Base-by-base conservation (phyloP, 345 rosid species). In the Raphanus sativus region DNA sequence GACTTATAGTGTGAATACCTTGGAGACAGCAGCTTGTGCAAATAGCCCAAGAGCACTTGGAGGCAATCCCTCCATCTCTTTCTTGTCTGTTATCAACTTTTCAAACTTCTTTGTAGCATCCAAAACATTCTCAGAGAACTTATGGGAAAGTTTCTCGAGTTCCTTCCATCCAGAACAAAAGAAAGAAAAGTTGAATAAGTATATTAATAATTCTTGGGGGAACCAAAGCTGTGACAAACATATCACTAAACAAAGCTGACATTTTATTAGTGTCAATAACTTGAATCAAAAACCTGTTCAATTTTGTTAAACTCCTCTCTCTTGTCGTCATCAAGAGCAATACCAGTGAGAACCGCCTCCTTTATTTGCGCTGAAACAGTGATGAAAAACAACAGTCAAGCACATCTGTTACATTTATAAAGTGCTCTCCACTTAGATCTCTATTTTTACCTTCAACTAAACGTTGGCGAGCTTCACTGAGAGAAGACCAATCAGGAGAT, bases 101-200 rank as follows among this genome's bases (percentile, higher is more conserved):
- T 91, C 97, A 89, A 88, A 94, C 63, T 86, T 88, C 84, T 91
- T 94, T 77, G 97, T 94, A 74, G 97, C 89, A 73, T 94, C 98
- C 85, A 94, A 81, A 69, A 90, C 95, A 73, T 94, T 94, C 83
- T 92, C 97, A 59, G 63, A 84, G 73, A 94, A 94, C 77, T 90
- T 94, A 69, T 88, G 90, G 28, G 97, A 86, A 50, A 90, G 82
- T 71, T 84, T 89, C 69, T 89, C 88, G 72, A 94, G 84, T 83
- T 94, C 97, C 98, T 94, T 1, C 54, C 0, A 13, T 13, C 2
- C 16, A 45, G 6, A 45, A 45, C 7, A 48, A 45, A 4, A 12
- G 4, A 42, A n/a, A 12, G 12, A 42, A 13, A 45, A 3, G 2
- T 2, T 28, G 45, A 38, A 2, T 42, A 11, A 48, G 17, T 6